Evolutionary conservation across 768 basidiomycete genomes (phyloP).

Genomic region (Kwoniella botswanensis): DNA sequence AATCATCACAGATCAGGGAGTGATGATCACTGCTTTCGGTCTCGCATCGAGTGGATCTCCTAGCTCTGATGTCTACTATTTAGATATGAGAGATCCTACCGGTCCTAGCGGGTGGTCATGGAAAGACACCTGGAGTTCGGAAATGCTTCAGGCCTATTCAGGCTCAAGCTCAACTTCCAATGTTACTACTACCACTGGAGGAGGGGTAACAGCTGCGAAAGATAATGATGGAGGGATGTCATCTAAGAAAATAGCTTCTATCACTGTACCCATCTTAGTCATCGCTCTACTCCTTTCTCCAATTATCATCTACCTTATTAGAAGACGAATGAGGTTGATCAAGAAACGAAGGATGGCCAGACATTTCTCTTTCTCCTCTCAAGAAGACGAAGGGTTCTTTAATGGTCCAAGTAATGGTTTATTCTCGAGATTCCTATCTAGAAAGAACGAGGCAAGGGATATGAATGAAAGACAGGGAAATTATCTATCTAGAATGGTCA

Average conservation of each 20-base stretch:
- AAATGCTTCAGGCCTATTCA: slow-evolving; percentile 45
- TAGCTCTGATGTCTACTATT: slow-evolving; percentile 49
- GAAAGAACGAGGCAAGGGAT: slow-evolving; percentile 34
- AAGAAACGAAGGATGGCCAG: slow-evolving; percentile 50
- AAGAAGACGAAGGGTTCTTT: slow-evolving; percentile 38
- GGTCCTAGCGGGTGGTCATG: slow-evolving; percentile 45
- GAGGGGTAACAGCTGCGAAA: slow-evolving; percentile 1
- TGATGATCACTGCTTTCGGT: slow-evolving; percentile 58
- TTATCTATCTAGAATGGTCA: slow-evolving; percentile 34
- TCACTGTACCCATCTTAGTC: slow-evolving; percentile 47
- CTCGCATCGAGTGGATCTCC: slow-evolving; percentile 35
- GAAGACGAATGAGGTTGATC: slow-evolving; percentile 44
- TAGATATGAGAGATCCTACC: slow-evolving; percentile 53
- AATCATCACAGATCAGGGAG: slow-evolving; percentile 54
- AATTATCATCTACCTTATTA: slow-evolving; percentile 44
- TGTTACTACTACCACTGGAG: not conserved
- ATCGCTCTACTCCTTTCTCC: slow-evolving; percentile 36
- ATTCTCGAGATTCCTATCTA: slow-evolving; percentile 10
- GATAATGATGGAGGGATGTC: slow-evolving; percentile 15
- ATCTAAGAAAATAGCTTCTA: slow-evolving; percentile 33
- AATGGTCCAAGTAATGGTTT: slow-evolving; percentile 7
- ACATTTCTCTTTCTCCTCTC: slow-evolving; percentile 48
- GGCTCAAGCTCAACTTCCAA: slow-evolving; percentile 12
- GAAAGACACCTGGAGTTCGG: slow-evolving; percentile 51
- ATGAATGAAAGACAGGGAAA: slow-evolving; percentile 48